These are phyloP conservation scores for Kodamaea kaohsiungensis DNA, from an alignment of 805 yeast genomes.

Conservation along the genomic window DNA sequence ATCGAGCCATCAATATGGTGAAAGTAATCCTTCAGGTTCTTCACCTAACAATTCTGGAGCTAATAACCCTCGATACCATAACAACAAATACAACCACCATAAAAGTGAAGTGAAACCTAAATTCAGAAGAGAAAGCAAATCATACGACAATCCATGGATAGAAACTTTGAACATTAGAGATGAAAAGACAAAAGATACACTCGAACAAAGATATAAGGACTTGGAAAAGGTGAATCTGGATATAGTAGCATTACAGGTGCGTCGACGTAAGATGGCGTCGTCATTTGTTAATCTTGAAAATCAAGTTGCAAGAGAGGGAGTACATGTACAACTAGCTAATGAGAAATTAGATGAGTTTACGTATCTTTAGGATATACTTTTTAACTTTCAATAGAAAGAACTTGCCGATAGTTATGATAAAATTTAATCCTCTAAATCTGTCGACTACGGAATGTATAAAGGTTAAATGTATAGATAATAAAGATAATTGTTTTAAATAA, in stretches of 20 bases:
- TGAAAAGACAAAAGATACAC: constrained; percentile 22
- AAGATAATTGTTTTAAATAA: no score
- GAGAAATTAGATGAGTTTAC: constrained; percentile 54
- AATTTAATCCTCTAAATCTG: no score
- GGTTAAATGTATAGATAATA: no score
- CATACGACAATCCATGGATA: constrained; percentile 35
- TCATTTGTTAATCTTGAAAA: constrained; percentile 19
- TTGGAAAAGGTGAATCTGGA: constrained; percentile 24
- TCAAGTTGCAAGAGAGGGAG: constrained; percentile 32
- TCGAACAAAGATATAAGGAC: constrained; percentile 29
- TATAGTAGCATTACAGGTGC: constrained; percentile 27
- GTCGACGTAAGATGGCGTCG: constrained; percentile 21
- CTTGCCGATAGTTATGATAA: no score
- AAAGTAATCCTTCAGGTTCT: no score
- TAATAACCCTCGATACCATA: not conserved
- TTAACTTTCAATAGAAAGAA: no score
- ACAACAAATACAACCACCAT: constrained; percentile 1
- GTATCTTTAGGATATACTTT: constrained; percentile 25
- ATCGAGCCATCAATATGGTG: not conserved
- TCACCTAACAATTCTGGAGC: not conserved
- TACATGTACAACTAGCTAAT: constrained; percentile 38
- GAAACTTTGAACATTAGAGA: constrained; percentile 29
- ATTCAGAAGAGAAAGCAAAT: not conserved
- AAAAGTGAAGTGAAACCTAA: constrained; percentile 1
- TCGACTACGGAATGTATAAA: no score